These are phyloP conservation scores for Pestalotiopsis sp. DNA, from an alignment of 2,329 filamentous ascomycete genomes.

Conservation along the genomic window DNA sequence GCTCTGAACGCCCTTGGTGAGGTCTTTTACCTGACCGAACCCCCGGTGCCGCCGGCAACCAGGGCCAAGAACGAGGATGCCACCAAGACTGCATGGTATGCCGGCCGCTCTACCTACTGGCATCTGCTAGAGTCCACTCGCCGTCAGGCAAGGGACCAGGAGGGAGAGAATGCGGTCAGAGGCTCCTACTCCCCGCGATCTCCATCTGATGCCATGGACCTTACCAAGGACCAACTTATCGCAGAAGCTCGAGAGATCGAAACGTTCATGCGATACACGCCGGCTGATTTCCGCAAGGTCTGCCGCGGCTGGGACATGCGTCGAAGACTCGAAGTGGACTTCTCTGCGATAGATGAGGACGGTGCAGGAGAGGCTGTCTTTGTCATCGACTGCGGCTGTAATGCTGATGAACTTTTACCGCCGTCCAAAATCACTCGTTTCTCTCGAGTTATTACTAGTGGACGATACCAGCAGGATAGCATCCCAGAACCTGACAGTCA, in stretches of 20 bases:
- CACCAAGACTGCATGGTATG: conserved; percentile 73
- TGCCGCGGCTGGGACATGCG: conserved; percentile 94
- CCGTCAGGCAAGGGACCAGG: conserved; percentile 71
- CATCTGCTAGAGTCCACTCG: conserved; percentile 76
- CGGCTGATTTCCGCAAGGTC: conserved; percentile 73
- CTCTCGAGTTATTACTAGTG: conserved; percentile 32
- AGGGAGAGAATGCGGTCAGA: conserved; percentile 64
- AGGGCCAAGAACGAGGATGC: conserved; percentile 53
- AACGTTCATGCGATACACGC: conserved; percentile 69
- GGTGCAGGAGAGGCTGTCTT: conserved; percentile 76
- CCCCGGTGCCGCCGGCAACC: conserved; percentile 57
- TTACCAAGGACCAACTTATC: conserved; percentile 68
- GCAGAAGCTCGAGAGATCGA: conserved; percentile 84
- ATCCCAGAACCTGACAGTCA: conserved; percentile 9
- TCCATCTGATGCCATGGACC: conserved; percentile 70
- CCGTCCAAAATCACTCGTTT: conserved; percentile 45
- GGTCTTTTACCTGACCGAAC: conserved; percentile 77
- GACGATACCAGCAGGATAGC: conserved; percentile 10
- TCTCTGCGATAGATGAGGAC: conserved; percentile 76
- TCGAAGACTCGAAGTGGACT: conserved; percentile 82
- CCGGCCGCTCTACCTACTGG: conserved; percentile 80
- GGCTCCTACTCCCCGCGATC: conserved; percentile 81
- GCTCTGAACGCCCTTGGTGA: conserved; percentile 93
- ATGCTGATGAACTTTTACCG: conserved; percentile 44
- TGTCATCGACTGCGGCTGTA: conserved; percentile 71